Evolutionary conservation across 805 yeast species (phyloP).

Genomic region (Torulaspora gathmanii): DNA sequence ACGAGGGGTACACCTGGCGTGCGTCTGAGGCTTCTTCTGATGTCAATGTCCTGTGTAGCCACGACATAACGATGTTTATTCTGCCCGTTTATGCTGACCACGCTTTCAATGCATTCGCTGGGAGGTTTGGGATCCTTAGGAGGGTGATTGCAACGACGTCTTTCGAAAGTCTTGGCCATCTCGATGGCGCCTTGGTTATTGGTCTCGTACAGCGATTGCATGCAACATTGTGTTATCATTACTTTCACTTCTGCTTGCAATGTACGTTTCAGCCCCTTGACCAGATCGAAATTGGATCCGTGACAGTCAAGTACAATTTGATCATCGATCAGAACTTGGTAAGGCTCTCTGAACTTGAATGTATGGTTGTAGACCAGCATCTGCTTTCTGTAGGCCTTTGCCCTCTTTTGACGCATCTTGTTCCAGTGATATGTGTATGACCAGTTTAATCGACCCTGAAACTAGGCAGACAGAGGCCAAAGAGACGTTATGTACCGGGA

Average conservation of each 20-base stretch:
- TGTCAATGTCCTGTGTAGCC: slow-evolving; percentile 71
- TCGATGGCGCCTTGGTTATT: slow-evolving; percentile 73
- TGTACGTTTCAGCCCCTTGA: slow-evolving; percentile 74
- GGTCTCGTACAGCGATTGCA: slow-evolving; percentile 73
- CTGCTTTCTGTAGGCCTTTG: slow-evolving; percentile 89
- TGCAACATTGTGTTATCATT: slow-evolving; percentile 93
- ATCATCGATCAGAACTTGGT: slow-evolving; percentile 83
- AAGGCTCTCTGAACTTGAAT: slow-evolving; percentile 90
- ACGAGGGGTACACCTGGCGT: slow-evolving; percentile 89
- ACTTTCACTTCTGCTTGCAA: slow-evolving; percentile 82
- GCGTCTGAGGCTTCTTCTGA: slow-evolving; percentile 63
- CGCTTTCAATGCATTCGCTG: slow-evolving; percentile 67
- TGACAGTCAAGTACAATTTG: slow-evolving; percentile 64
- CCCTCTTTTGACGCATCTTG: slow-evolving; percentile 91
- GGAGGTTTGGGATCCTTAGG: slow-evolving; percentile 59
- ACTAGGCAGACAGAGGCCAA: too few species aligned
- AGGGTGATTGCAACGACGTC: slow-evolving; percentile 88
- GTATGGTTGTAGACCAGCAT: slow-evolving; percentile 79
- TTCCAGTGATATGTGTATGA: background rate
- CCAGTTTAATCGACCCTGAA: too few species aligned
- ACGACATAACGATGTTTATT: slow-evolving; percentile 90
- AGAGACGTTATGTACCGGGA: background rate
- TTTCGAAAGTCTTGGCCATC: slow-evolving; percentile 76
- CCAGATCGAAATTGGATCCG: slow-evolving; percentile 67
- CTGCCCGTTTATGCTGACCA: slow-evolving; percentile 63